Base-by-base conservation (phyloP, 305 asterid species). In the Fraxinus sp. region DNA sequence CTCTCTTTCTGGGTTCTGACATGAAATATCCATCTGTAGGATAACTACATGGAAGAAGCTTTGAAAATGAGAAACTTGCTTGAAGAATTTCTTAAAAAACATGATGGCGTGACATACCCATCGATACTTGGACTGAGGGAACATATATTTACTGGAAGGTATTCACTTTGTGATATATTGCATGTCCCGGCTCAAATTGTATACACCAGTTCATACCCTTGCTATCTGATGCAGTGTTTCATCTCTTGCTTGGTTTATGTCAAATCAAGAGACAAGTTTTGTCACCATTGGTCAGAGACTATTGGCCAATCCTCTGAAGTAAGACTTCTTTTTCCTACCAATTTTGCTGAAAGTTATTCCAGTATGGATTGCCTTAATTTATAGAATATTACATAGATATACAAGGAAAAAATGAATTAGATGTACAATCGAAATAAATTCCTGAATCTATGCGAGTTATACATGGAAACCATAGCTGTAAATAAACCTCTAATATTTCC, bases 181-280 rank as follows among this genome's bases (percentile, higher is more conserved):
- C 77, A 44, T 36, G 59, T 70, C 80, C 84, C 44, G 77, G 32
- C 70, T 76, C 71, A 77, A 75, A 76, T 73, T 57, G 14, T 78
- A 36, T 76, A 62, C 77, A 37, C 71, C 0, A 37, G 24, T 68
- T 79, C 37, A 57, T 79, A 35, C 80, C 85, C 78, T 82, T 84
- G 77, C 81, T 62, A 70, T 86, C 22, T 84, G 78, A 71, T 94
- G 94, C 97, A 96, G 99, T 96, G 99, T 96, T 91, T 96, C 99
- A 87, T 96, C 99, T 76, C 98, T 96, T 84, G 99, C 99, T 82
- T 96, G 99, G 99, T 96, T 96, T 88, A 96, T 96, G 99, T 96
- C 98, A 77, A 93, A 92, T 89, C 99, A 96, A 85, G 99, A 96
- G 90, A 96, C 98, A 46, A 96, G 99, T 88, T 96, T 94, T 73